Evolutionary conservation across 140 eudicot genomes (phyloP).

Genomic region (Artemisia princeps): DNA sequence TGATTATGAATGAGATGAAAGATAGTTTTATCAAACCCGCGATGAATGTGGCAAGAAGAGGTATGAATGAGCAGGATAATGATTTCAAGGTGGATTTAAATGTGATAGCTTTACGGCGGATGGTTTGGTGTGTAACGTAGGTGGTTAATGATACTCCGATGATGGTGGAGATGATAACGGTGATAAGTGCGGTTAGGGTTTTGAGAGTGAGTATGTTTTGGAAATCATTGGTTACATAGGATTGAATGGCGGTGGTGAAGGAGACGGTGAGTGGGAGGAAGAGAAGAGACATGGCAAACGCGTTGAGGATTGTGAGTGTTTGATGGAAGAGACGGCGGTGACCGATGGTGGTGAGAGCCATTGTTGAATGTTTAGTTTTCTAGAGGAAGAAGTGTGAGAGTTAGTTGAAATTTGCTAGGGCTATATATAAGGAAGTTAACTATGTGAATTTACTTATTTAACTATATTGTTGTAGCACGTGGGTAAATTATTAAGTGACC

Average conservation of each 20-base stretch:
- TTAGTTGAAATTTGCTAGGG: no score
- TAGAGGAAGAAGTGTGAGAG: no score
- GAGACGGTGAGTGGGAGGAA: neutral
- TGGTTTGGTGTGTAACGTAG: neutral
- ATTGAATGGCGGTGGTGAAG: neutral
- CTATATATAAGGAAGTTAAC: no score
- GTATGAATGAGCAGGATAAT: neutral
- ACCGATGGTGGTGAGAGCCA: no score
- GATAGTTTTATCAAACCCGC: neutral
- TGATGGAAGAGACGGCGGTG: neutral
- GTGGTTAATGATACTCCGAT: neutral
- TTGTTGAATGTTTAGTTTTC: no score
- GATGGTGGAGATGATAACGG: neutral
- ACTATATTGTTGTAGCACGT: no score
- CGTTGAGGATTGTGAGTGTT: neutral
- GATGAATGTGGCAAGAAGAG: slow-evolving; percentile 8
- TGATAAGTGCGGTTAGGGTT: neutral
- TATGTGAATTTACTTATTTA: no score
- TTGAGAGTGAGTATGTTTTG: neutral
- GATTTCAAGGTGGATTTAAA: slow-evolving; percentile 16
- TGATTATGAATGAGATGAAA: neutral
- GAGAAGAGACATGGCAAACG: neutral
- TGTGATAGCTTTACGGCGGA: neutral
- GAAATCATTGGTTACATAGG: neutral
- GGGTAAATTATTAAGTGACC: no score